phyloP scores from a whole-genome alignment of 1,284 basidiomycete species.

The Schizopora paradoxa region DNA sequence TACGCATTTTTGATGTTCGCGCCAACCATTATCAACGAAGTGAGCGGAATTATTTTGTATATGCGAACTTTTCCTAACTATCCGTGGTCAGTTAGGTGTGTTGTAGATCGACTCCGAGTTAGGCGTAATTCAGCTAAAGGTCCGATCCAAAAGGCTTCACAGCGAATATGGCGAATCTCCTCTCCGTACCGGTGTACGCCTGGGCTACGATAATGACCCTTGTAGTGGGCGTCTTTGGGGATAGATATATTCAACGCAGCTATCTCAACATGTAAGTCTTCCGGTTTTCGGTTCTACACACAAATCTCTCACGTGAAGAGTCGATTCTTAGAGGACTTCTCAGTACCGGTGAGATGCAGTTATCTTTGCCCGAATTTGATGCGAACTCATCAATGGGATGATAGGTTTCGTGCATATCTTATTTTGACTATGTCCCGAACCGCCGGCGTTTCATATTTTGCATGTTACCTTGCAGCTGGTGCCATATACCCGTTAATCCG shows the following conservation, averaged over 20 bases:
- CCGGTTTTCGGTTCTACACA: conserved; percentile 12
- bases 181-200: conserved; percentile 67
- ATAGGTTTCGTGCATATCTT: conserved; percentile 50
- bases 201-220: conserved; percentile 62
- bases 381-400: conserved; percentile 23
- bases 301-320: background rate
- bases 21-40: conserved; percentile 65
- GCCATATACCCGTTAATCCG: conserved; percentile 69
- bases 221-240: conserved; percentile 55
- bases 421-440: conserved; percentile 61
- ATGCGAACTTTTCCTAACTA: background rate
- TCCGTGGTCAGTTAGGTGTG: conserved; percentile 13
- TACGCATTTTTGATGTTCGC: conserved; percentile 73
- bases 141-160: conserved; percentile 43
- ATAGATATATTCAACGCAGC: conserved; percentile 53
- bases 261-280: conserved; percentile 53
- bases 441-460: conserved; percentile 61
- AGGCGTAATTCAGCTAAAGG: no score
- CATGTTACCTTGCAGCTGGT: conserved; percentile 63
- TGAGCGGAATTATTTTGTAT: conserved; percentile 26
- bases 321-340: conserved; percentile 29
- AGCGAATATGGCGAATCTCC: conserved; percentile 65
- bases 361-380: background rate
- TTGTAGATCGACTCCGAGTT: no score
- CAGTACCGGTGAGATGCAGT: conserved; percentile 30